Evolutionary conservation across 768 basidiomycete species (phyloP).

Genomic region (Tricholoma matsutake): DNA sequence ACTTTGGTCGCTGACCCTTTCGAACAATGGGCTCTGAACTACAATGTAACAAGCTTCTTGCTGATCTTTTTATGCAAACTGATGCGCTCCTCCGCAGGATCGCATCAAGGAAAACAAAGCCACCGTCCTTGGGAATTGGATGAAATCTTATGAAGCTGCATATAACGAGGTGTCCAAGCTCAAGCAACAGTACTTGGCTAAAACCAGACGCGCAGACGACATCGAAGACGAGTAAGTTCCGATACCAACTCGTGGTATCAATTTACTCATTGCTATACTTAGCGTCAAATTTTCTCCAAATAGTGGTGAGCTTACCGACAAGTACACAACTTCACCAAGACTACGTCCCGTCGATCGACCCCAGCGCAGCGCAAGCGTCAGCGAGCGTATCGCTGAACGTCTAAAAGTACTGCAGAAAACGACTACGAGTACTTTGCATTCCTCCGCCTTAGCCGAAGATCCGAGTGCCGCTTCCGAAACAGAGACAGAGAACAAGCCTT

Average conservation of each 20-base stretch:
- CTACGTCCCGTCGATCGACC: constrained; percentile 58
- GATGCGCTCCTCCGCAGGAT: constrained; percentile 38
- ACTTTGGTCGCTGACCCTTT: constrained; percentile 80
- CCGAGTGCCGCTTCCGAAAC: constrained; percentile 20
- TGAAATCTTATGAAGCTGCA: constrained; percentile 67
- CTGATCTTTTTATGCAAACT: constrained; percentile 10
- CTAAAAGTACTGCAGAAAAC: constrained; percentile 76
- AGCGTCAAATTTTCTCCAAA: constrained; percentile 90
- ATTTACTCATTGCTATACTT: constrained; percentile 3
- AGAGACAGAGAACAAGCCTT: constrained; percentile 31
- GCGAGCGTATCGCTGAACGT: constrained; percentile 82
- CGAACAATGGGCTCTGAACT: constrained; percentile 69
- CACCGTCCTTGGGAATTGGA: constrained; percentile 61
- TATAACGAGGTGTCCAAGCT: constrained; percentile 67
- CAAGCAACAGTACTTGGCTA: constrained; percentile 73
- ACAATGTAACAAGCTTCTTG: constrained; percentile 49
- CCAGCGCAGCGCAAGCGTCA: constrained; percentile 71
- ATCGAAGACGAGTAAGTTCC: constrained; percentile 86
- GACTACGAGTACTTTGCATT: constrained; percentile 36
- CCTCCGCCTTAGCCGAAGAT: constrained; percentile 30
- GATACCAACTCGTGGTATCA: neutral
- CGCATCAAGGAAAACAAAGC: constrained; percentile 57
- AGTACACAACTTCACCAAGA: constrained; percentile 79
- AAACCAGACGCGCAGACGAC: constrained; percentile 84
- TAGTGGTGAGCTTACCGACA: constrained; percentile 52